phyloP scores from a whole-genome alignment of 331 rosid genomes.

The Saraca asoca region DNA sequence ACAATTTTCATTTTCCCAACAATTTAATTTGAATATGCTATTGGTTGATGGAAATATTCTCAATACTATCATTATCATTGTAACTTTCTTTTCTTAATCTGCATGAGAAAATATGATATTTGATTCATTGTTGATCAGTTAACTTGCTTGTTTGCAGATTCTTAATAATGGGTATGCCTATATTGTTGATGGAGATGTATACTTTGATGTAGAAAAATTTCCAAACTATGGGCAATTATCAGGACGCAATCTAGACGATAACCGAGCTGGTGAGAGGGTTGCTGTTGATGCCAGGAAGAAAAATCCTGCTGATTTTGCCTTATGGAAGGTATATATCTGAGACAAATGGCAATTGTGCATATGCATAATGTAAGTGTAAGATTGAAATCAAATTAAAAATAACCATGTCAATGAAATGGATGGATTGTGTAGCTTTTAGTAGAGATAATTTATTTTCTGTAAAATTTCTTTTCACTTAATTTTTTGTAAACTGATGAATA shows the following conservation, averaged over 20 bases:
- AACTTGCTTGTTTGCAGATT: conserved; percentile 62
- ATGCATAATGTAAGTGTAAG: neutral
- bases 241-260: conserved; percentile 82
- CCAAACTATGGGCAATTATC: conserved; percentile 86
- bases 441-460: conserved; percentile 18
- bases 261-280: conserved; percentile 97
- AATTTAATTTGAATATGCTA: conserved; percentile 24
- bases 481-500: conserved; percentile 17
- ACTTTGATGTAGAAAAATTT: conserved; percentile 75
- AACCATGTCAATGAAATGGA: neutral
- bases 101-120: conserved; percentile 24
- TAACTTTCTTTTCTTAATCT: conserved; percentile 11
- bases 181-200: conserved; percentile 82
- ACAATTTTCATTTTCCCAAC: conserved; percentile 19
- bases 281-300: conserved; percentile 88
- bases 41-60: conserved; percentile 26
- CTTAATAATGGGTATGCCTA: conserved; percentile 88
- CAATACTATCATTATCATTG: neutral
- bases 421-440: neutral
- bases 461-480: conserved; percentile 8
- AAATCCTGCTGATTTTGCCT: conserved; percentile 96
- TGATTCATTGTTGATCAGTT: conserved; percentile 34
- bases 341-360: conserved; percentile 7
- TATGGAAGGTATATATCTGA: conserved; percentile 74
- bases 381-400: neutral